Conservation (phyloP, 1,284 basidiomycete genomes). For the Leccinum subfulvum region DNA sequence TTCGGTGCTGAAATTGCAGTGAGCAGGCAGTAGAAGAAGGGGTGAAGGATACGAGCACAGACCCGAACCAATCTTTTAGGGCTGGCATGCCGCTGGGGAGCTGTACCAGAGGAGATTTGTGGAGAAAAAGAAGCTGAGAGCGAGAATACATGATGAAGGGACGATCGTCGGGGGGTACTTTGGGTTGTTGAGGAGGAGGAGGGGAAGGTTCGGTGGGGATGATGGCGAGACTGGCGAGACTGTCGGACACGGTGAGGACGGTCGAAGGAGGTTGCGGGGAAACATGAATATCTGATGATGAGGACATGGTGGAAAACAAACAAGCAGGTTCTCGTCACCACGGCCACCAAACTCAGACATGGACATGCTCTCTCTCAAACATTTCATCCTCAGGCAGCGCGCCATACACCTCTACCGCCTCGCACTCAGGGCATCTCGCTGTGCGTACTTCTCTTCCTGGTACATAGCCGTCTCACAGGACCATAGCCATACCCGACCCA, state of each 20-base stretch:
- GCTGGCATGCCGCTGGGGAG: slow-evolving; percentile 74
- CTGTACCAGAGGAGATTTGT: slow-evolving; percentile 75
- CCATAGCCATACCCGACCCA: slow-evolving; percentile 60
- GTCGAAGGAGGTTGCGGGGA: slow-evolving; percentile 5
- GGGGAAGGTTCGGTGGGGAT: slow-evolving; percentile 12
- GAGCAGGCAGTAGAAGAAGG: slow-evolving; percentile 17
- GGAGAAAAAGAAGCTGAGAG: slow-evolving; percentile 62
- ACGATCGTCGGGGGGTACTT: slow-evolving; percentile 25
- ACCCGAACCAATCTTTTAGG: slow-evolving; percentile 89
- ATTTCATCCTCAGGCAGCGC: slow-evolving; percentile 68
- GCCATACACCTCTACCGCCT: slow-evolving; percentile 62
- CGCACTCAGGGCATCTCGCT: slow-evolving; percentile 64
- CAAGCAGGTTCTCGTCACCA: slow-evolving; percentile 10
- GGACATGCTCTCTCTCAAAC: slow-evolving; percentile 53
- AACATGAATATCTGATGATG: slow-evolving; percentile 18
- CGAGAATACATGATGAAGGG: slow-evolving; percentile 65
- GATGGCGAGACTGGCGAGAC: slow-evolving; percentile 26
- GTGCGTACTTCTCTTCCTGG: slow-evolving; percentile 38
- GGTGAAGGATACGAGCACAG: slow-evolving; percentile 30
- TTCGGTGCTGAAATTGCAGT: slow-evolving; percentile 45
- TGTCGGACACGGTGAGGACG: slow-evolving; percentile 23
- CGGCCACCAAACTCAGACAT: slow-evolving; percentile 4
- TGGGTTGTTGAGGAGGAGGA: slow-evolving; percentile 7
- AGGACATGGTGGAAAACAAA: slow-evolving; percentile 32
- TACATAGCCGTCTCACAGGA: slow-evolving; percentile 4